Base-by-base conservation (phyloP, 129 eudicot species). In the Ambrosia artemisiifolia region DNA sequence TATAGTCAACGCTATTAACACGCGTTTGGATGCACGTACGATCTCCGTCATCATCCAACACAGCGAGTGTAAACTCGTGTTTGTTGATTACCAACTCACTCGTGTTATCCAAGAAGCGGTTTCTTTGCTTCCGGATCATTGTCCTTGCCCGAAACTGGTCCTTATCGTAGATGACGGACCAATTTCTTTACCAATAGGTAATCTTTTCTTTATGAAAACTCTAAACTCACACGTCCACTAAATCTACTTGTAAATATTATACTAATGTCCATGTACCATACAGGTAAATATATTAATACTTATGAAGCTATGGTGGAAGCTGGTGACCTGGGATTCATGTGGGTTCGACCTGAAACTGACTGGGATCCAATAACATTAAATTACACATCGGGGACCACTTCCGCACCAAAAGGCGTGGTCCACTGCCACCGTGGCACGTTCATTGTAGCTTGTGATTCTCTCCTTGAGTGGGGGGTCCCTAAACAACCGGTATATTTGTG, bases 371-470 rank as follows among this genome's bases (percentile, higher is more conserved):
- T 86, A 8, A 81, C 81, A 8, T 51, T 86, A 11, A 86, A 86
- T 12, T 86, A 86, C 69, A 86, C 91, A 0, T 86, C 91, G 0
- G 91, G 91, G 3, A 86, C 91, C 17, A 86, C 91, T 2, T 81
- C 91, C 2, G 53, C 88, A 0, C 91, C 91, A 0, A 86, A 86
- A 64, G 91, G 91, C 1, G 91, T 83, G 0, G 88, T 86, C 12
- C 84, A 80, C 63, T 77, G 88, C 67, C 88, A 86, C 80, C 88
- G 91, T 20, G 86, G 87, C 3, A 67, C 77, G 14, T 88, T 83
- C 28, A 55, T 83, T 4, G 80, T 81, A 0, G 61, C 85, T 4
- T 38, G 85, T 5, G 85, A 85, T 56, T 62, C 88, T 35, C 75
- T 88, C 12, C 28, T 85, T 1, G 88, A 79, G 13, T 85, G 95